Evolutionary conservation across 257 asterid species (phyloP).

Genomic region (Marsdenia floribunda): DNA sequence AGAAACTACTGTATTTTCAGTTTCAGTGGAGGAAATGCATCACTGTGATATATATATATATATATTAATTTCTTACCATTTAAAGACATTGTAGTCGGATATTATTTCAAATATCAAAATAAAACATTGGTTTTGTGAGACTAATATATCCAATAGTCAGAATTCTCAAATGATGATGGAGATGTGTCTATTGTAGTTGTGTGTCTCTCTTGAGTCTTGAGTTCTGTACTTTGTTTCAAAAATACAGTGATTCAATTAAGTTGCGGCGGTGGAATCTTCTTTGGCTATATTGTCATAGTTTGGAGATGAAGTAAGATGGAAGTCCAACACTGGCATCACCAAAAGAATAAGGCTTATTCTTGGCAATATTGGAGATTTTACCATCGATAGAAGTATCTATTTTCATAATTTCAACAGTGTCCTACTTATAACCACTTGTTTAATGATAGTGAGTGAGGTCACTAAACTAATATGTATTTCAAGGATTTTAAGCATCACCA

Average conservation of each 20-base stretch:
- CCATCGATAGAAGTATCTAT: background rate
- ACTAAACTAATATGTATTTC: background rate
- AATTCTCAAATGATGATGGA: slow-evolving; percentile 4
- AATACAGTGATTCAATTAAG: background rate
- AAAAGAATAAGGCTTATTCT: background rate
- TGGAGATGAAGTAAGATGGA: background rate
- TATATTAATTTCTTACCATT: too few relatives aligned
- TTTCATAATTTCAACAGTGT: background rate
- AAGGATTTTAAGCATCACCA: background rate
- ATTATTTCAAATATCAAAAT: background rate
- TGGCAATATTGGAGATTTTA: background rate
- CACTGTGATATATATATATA: too few relatives aligned
- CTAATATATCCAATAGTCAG: background rate
- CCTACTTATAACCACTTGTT: background rate
- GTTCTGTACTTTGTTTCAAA: background rate
- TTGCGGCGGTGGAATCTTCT: background rate
- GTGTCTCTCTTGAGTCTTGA: background rate
- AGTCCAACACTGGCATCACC: background rate
- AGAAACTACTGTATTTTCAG: background rate
- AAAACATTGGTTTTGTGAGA: slow-evolving; percentile 30
- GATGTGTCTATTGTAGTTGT: background rate
- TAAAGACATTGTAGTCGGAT: background rate
- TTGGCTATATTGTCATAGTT: background rate
- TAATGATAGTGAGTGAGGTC: background rate
- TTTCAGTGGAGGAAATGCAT: background rate